These are phyloP conservation scores for Aspergillus asperescens DNA, from an alignment of 495 filamentous ascomycete species.

Conservation along the genomic window DNA sequence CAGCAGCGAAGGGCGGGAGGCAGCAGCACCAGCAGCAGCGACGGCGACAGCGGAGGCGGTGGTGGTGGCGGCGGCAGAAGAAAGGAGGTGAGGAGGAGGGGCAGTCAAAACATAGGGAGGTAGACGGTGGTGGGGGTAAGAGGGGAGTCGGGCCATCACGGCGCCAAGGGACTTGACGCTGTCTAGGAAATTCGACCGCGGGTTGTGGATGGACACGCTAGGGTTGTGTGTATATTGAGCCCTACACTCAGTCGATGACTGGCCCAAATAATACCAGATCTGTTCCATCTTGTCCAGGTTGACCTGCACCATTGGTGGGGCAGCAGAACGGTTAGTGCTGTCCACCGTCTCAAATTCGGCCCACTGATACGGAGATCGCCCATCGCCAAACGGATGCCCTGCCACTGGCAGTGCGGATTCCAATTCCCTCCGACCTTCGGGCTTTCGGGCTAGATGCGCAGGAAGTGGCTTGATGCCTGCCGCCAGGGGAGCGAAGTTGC, in stretches of 20 bases:
- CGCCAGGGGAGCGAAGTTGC: constrained; percentile 45
- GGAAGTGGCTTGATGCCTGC: constrained; percentile 57
- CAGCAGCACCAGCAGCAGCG: constrained; percentile 16
- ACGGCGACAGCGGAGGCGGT: constrained; percentile 20
- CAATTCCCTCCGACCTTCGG: constrained; percentile 40
- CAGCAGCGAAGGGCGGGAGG: constrained; percentile 34
- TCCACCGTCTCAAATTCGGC: constrained; percentile 69
- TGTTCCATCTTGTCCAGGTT: constrained; percentile 64
- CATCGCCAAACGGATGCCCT: constrained; percentile 55
- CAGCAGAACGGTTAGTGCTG: constrained; percentile 35
- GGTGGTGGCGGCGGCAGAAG: constrained; percentile 18
- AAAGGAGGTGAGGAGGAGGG: constrained; percentile 20
- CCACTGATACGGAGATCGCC: constrained; percentile 60
- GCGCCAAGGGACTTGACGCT: constrained; percentile 45
- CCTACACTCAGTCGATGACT: constrained; percentile 83
- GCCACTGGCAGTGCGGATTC: constrained; percentile 50
- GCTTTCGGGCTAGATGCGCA: constrained; percentile 50
- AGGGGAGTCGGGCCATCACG: constrained; percentile 28
- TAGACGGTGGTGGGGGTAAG: constrained; percentile 34
- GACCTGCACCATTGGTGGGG: constrained; percentile 53
- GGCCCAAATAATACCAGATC: constrained; percentile 86
- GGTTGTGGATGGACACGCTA: constrained; percentile 51
- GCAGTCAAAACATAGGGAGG: constrained; percentile 26
- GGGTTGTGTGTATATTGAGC: constrained; percentile 87
- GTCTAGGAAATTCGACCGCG: constrained; percentile 55